A percentile compares a stretch with the other conserved stretches of the same genome.
phyloP scores from a whole-genome alignment of 2,329 filamentous ascomycete species.

The Penicillium digitatum region DNA sequence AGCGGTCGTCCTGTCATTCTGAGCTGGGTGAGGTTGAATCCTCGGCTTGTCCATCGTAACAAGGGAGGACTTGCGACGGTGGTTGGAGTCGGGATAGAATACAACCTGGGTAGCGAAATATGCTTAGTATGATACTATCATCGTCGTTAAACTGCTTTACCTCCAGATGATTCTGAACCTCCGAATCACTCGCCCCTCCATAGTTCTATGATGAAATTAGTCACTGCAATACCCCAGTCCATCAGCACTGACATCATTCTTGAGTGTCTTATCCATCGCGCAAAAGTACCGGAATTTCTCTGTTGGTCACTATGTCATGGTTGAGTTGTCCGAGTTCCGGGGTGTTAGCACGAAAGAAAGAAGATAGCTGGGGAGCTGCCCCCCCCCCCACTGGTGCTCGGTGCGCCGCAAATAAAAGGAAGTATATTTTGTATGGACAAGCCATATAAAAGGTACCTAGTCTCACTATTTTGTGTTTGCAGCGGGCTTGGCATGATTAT shows the following conservation, averaged over 20 bases:
- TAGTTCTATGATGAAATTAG: constrained; percentile 24
- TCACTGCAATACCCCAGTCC: neutral
- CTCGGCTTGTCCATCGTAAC: constrained; percentile 44
- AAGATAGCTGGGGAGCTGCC: constrained; percentile 10
- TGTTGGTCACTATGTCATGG: constrained; percentile 14
- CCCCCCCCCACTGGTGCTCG: neutral
- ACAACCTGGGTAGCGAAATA: constrained; percentile 47
- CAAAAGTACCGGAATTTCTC: constrained; percentile 4
- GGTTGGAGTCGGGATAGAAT: constrained; percentile 50
- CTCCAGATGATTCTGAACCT: constrained; percentile 37
- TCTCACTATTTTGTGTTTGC: too few species aligned
- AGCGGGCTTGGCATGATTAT: constrained; percentile 10
- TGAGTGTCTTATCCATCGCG: constrained; percentile 16
- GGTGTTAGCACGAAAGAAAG: constrained; percentile 12
- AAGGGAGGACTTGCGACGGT: constrained; percentile 60
- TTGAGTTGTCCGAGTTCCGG: constrained; percentile 1
- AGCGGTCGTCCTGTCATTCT: constrained; percentile 44
- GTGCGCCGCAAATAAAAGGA: neutral
- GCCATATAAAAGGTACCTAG: neutral
- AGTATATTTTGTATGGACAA: neutral
- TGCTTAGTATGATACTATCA: neutral
- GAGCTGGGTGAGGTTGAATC: constrained; percentile 37
- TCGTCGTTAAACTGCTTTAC: constrained; percentile 18
- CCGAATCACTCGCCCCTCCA: constrained; percentile 35
- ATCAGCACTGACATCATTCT: constrained; percentile 20